Evolutionary conservation across 805 yeast genomes (phyloP), one percentile per base, ranked within the genome.

Genomic region (Spathaspora girioi): DNA sequence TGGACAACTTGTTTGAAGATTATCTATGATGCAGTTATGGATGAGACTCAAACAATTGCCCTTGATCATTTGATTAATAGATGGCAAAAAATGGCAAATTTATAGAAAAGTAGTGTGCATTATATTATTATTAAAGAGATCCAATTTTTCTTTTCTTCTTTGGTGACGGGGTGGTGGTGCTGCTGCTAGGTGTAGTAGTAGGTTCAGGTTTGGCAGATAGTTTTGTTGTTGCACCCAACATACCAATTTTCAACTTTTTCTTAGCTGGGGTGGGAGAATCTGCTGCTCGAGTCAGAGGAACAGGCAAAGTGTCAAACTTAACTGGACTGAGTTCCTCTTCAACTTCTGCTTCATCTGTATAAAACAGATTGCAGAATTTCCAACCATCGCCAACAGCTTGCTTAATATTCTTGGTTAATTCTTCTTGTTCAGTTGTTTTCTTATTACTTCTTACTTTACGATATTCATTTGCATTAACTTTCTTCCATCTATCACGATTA

Each of bases 1-100:
- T 87, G 92, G 92, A 53, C 64, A 2, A 63, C 66, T 2, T 67
- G 79, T 0, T 63, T 85, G 43, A 54, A 58, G 2, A 67, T 68
- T 0, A 59, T 84, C 8, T 84, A 82, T 56, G 45, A 46, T n/a
- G 57, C 50, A 11, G 65, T 59, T 42, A 59, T 69, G 65, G 61
- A 61, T 47, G 60, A 56, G 19, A 44, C 54, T 26, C 70, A 68
- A 50, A 56, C 60, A 20, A 47, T 54, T 10, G 69, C 75, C 6
- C 58, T 81, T 29, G 58, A 58, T 6, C 48, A 48, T 31, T 55
- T 71, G 4, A 55, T 66, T 2, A 53, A 64, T 14, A 56, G 77
- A 50, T 77, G 82, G 81, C 46, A 53, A 45, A 51, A 48, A 47
- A 52, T 50, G 50, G 43, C 56, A 19, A 17, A 18, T 20, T 43